These are phyloP conservation scores for Colletotrichum magnum DNA, from an alignment of 2,329 filamentous ascomycete genomes.

Conservation along the genomic window DNA sequence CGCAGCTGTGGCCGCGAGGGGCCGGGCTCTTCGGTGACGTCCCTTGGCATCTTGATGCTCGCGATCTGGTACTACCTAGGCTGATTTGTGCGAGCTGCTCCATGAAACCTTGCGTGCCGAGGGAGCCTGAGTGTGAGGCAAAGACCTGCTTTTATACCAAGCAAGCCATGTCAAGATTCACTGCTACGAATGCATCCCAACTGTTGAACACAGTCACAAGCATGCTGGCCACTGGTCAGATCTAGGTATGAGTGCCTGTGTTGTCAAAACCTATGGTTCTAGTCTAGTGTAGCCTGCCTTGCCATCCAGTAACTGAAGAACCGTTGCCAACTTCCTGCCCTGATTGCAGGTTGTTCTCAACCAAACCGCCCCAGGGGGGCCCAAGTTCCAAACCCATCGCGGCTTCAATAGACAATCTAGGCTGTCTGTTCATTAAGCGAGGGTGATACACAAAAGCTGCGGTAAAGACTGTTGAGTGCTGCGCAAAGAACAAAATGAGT, in stretches of 20 bases:
- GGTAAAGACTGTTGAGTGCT: constrained; percentile 1
- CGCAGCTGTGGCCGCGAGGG: constrained; percentile 6
- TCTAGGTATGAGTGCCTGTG: neutral
- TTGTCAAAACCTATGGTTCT: constrained; percentile 1
- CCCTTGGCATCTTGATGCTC: no score
- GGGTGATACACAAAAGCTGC: neutral
- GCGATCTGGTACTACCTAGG: no score
- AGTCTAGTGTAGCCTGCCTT: neutral
- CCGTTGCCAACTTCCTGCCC: constrained; percentile 2
- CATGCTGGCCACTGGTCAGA: neutral
- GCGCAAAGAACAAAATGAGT: neutral
- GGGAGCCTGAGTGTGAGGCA: no score
- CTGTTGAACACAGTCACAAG: neutral
- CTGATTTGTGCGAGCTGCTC: neutral
- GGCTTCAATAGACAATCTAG: constrained; percentile 14
- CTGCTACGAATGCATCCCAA: neutral
- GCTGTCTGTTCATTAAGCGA: constrained; percentile 31
- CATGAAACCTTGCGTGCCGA: neutral
- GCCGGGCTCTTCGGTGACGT: constrained; percentile 3
- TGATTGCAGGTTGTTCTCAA: constrained; percentile 5
- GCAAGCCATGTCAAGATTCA: neutral
- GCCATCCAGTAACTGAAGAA: constrained; percentile 17
- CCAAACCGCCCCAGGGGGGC: constrained; percentile 9
- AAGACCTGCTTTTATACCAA: no score
- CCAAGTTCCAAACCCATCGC: neutral